Conservation (phyloP, 108 stramenopile species). For the Conticribra guillardii region DNA sequence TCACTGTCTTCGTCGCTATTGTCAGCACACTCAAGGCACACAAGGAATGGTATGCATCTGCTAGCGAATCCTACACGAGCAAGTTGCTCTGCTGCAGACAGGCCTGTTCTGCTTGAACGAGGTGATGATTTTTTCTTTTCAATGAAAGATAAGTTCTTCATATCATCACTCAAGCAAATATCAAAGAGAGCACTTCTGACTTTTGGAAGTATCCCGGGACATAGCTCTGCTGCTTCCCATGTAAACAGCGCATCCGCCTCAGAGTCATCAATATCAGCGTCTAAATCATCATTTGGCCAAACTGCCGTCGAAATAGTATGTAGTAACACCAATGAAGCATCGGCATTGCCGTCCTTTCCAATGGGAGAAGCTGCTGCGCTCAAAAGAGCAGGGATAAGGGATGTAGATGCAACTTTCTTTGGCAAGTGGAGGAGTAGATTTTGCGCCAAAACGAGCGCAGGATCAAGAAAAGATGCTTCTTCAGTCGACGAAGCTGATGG, state of each 20-base stretch:
- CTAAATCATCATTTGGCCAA: conserved; percentile 24
- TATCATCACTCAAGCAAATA: conserved; percentile 26
- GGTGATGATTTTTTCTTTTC: neutral
- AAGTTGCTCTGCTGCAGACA: conserved; percentile 13
- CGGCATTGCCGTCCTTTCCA: conserved; percentile 19
- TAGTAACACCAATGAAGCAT: conserved; percentile 45
- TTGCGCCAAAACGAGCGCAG: conserved; percentile 54
- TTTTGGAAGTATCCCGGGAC: conserved; percentile 25
- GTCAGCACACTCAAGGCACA: conserved; percentile 33
- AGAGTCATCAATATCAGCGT: conserved; percentile 30
- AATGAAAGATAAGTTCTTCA: conserved; percentile 5
- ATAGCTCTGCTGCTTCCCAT: conserved; percentile 23
- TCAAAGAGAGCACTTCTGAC: conserved; percentile 25
- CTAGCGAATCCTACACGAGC: conserved; percentile 42
- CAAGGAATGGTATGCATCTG: conserved; percentile 63
- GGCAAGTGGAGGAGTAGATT: conserved; percentile 59
- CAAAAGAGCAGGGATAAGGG: conserved; percentile 52
- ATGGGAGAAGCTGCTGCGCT: conserved; percentile 39
- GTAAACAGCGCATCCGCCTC: conserved; percentile 30
- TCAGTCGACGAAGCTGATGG: conserved; percentile 7
- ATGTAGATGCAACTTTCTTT: conserved; percentile 26
- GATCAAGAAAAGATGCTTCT: conserved; percentile 23
- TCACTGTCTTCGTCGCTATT: conserved; percentile 19
- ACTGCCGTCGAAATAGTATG: conserved; percentile 37
- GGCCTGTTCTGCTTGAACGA: neutral